Percentiles rank a stretch among this genome's conserved stretches.
Evolutionary conservation across 768 basidiomycete genomes (phyloP).

Genomic region (Tricholoma hemisulphureum): DNA sequence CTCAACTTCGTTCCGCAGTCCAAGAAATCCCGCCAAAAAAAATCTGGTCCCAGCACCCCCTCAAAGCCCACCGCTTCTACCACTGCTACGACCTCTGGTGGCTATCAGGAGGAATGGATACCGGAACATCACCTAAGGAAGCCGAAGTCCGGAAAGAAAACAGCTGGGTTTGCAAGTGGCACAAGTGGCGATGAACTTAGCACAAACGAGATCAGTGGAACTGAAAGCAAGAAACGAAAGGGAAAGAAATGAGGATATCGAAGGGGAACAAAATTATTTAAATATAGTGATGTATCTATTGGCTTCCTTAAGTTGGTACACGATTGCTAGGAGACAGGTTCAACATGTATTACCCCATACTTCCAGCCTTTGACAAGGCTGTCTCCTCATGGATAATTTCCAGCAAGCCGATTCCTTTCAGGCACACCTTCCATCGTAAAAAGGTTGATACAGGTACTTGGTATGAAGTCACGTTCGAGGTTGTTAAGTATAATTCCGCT

Average conservation of each 20-base stretch:
- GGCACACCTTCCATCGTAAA: too few species aligned
- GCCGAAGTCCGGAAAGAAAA: conserved; percentile 40
- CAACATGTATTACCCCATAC: not conserved
- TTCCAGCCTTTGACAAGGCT: not conserved
- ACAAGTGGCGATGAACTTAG: conserved; percentile 68
- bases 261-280: conserved; percentile 7
- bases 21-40: conserved; percentile 55
- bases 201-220: conserved; percentile 60
- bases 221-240: conserved; percentile 60
- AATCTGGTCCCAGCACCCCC: conserved; percentile 39
- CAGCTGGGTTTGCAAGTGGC: conserved; percentile 41
- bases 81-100: conserved; percentile 64
- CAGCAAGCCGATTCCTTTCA: too few species aligned
- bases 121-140: conserved; percentile 86
- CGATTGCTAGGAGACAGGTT: not conserved
- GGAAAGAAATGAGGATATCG: conserved; percentile 37
- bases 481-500: too few species aligned
- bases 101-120: conserved; percentile 89
- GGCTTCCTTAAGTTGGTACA: conserved; percentile 1
- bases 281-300: conserved; percentile 12
- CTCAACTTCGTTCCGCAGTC: conserved; percentile 60
- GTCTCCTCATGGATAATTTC: too few species aligned
- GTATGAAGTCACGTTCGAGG: too few species aligned
- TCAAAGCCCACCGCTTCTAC: conserved; percentile 56
- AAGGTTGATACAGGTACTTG: too few species aligned